Conservation (phyloP, 345 rosid species). For the Pugionium dolabratum region DNA sequence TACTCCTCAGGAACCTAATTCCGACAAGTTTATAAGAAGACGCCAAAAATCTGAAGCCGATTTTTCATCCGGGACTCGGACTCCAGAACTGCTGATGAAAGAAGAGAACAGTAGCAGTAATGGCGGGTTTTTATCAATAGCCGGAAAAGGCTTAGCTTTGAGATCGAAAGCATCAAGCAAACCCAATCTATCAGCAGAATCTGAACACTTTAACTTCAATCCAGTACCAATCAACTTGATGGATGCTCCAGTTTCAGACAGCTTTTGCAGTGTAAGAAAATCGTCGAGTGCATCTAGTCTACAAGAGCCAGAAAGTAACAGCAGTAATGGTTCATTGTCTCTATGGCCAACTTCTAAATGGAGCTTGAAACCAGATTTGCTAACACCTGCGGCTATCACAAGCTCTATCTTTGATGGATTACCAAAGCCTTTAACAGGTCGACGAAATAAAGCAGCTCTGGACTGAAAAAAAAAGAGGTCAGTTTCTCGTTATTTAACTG, state of each 20-base stretch:
- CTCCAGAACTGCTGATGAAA: slow-evolving; percentile 63
- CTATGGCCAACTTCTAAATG: slow-evolving; percentile 67
- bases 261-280: slow-evolving; percentile 55
- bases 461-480: slow-evolving; percentile 48
- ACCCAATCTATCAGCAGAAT: slow-evolving; percentile 42
- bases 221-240: slow-evolving; percentile 48
- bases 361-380: slow-evolving; percentile 67
- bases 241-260: slow-evolving; percentile 43
- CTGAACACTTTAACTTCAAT: slow-evolving; percentile 37
- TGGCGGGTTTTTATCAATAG: slow-evolving; percentile 47
- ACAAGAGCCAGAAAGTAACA: slow-evolving; percentile 58
- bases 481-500: slow-evolving; percentile 31
- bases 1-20: slow-evolving; percentile 31
- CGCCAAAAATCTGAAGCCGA: slow-evolving; percentile 68
- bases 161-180: slow-evolving; percentile 66
- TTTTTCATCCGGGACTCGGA: slow-evolving; percentile 27
- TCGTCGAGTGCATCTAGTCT: slow-evolving; percentile 83
- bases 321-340: slow-evolving; percentile 39
- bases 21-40: slow-evolving; percentile 53
- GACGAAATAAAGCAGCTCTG: slow-evolving; percentile 75
- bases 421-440: slow-evolving; percentile 52
- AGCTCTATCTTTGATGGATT: slow-evolving; percentile 81
- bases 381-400: slow-evolving; percentile 54
- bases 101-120: slow-evolving; percentile 51
- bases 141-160: slow-evolving; percentile 65